These are phyloP conservation scores for Blepharisma stoltei DNA, from an alignment of 73 alveolate species.

Conservation along the genomic window DNA sequence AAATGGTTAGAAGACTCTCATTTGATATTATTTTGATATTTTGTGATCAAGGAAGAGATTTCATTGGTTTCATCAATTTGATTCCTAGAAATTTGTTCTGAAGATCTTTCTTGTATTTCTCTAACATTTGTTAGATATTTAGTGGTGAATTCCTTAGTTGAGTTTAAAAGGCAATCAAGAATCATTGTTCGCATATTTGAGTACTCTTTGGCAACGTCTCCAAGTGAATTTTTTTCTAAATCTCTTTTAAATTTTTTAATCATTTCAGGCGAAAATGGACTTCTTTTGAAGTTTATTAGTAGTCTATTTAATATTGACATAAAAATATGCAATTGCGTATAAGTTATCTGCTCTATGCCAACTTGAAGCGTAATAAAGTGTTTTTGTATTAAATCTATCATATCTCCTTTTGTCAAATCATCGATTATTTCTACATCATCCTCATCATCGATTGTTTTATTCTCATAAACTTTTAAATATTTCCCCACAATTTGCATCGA, in stretches of 20 bases:
- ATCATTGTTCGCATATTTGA: constrained; percentile 23
- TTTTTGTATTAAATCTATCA: no score
- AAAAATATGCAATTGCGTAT: background rate
- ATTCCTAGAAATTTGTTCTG: background rate
- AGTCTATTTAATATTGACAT: background rate
- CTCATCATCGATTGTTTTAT: no score
- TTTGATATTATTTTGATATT: background rate
- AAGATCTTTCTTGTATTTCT: background rate
- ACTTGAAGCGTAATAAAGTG: no score
- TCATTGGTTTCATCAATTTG: background rate
- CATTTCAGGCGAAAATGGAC: background rate
- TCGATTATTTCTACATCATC: no score
- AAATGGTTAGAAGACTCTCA: constrained; percentile 33
- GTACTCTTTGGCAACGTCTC: background rate
- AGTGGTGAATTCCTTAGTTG: constrained; percentile 31
- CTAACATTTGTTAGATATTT: constrained; percentile 6
- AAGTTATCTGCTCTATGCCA: background rate
- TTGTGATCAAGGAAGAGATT: background rate
- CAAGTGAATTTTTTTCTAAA: background rate
- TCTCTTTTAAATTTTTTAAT: background rate
- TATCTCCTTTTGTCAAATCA: no score
- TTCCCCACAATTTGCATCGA: no score
- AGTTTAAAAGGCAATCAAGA: background rate
- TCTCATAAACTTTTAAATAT: no score
- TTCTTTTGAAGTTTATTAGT: background rate